Base-by-base conservation (phyloP, 202 grass and related monocot species). In the Panicum virgatum region DNA sequence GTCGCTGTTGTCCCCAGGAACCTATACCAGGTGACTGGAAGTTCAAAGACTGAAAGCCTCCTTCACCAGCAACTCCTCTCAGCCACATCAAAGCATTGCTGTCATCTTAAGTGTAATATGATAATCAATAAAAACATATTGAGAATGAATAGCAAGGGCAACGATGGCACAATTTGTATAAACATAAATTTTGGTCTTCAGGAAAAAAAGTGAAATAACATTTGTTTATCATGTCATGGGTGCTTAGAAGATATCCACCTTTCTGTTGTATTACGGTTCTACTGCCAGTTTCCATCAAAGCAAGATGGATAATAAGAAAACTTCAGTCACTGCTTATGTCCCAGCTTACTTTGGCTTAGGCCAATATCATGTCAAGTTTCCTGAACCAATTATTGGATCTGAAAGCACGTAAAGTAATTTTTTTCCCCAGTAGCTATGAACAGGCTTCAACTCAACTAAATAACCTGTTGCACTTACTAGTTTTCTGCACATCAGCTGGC, bases 41-140 rank as follows among this genome's bases (percentile, higher is more conserved):
- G 75, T 92, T 96, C 40, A 96, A 75, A 66, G 93, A 99, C 47
- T 90, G 89, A 65, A 86, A 85, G 18, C 90, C 87, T 86, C 91
- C 91, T 47, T 96, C 93, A 46, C 89, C 91, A 80, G 96, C 77
- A 76, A 92, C 87, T 66, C 93, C 91, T 66, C 93, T 92, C 87
- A 93, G 84, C 96, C 96, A 99, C 96, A 96, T 99, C 43, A 94
- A 90, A 83, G 96, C 96, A 92, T 94, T 96, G 83, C 89, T 89
- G 70, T 99, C 96, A 84, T 99, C 93, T 94, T 93, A 78, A 91
- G 89, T 88, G 73, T 32, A 75, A 76, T 83, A 85, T 47, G 45
- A 83, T 62, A 88, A 83, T 80, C 66, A 91, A 53, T 44, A 86
- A 77, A 79, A 56, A 82, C 52, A 88, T 52, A 37, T 73, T 39